Evolutionary conservation across 2,329 filamentous ascomycete genomes (phyloP).

Genomic region (Myriosclerotinia duriaeana): DNA sequence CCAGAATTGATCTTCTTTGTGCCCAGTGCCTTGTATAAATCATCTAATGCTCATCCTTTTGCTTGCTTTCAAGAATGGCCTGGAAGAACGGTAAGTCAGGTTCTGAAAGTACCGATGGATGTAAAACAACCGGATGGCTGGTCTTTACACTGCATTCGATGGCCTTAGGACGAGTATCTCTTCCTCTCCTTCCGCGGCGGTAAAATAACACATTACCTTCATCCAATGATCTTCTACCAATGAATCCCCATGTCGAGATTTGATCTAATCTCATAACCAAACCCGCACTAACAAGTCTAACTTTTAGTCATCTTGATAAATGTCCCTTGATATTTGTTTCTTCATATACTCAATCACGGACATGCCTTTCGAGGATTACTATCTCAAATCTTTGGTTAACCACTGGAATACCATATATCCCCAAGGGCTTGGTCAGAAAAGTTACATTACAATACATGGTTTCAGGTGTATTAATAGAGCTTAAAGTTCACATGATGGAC

Average conservation of each 20-base stretch:
- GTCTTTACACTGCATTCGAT: no score
- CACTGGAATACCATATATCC: not conserved
- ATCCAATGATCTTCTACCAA: not conserved
- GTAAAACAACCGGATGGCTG: no score
- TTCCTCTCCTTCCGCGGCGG: no score
- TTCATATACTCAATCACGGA: not conserved
- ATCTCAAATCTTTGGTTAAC: not conserved
- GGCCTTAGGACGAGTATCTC: not conserved
- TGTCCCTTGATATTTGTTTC: not conserved
- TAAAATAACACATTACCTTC: no score
- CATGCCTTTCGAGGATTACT: not conserved
- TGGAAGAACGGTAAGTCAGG: no score
- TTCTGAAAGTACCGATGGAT: no score
- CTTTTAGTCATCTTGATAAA: not conserved
- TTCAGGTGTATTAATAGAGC: not conserved
- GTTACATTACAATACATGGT: not conserved
- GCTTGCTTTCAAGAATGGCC: no score
- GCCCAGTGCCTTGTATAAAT: no score
- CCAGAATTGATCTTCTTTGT: no score
- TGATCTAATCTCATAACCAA: not conserved
- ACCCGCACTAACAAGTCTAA: not conserved
- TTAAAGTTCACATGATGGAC: not conserved
- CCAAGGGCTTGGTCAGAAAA: not conserved
- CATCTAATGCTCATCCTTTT: no score
- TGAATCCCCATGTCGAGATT: not conserved